These are phyloP conservation scores for Quercus agrifolia DNA, from an alignment of 306 rosid species.

Conservation along the genomic window DNA sequence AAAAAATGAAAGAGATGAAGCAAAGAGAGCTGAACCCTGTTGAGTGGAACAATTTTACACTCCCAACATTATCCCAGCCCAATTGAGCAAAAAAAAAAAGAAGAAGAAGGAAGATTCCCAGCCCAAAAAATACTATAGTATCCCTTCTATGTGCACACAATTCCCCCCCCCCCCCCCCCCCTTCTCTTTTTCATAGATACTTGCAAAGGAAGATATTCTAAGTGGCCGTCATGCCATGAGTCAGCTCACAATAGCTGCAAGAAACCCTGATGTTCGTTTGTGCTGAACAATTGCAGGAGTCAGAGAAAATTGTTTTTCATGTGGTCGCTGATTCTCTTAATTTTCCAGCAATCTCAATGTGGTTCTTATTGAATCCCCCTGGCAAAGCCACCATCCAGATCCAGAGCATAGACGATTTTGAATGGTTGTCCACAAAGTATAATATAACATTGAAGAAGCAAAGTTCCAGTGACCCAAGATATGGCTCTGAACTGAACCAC, in stretches of 20 bases:
- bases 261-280: conserved; percentile 21
- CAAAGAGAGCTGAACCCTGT: neutral
- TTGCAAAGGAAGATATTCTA: neutral
- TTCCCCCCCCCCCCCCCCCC: neutral
- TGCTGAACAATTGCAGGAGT: conserved; percentile 57
- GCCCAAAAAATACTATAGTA: neutral
- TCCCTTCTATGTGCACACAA: neutral
- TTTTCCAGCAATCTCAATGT: conserved; percentile 88
- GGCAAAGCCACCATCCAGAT: conserved; percentile 73
- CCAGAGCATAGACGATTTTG: conserved; percentile 63
- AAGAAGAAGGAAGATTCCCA: too few relatives aligned
- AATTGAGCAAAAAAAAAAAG: neutral
- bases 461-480: conserved; percentile 67
- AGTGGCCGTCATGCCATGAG: conserved; percentile 1
- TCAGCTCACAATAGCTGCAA: neutral
- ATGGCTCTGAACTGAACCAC: conserved; percentile 77
- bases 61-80: neutral
- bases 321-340: conserved; percentile 83
- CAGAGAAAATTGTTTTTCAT: conserved; percentile 80
- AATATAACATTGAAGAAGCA: conserved; percentile 34
- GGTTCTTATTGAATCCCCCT: conserved; percentile 89
- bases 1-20: neutral
- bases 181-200: neutral
- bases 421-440: conserved; percentile 58
- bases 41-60: neutral